Percentiles rank a stretch among this genome's conserved stretches.
These are phyloP conservation scores for Fusarium scirpi DNA, from an alignment of 2,329 filamentous ascomycete species.

Conservation along the genomic window DNA sequence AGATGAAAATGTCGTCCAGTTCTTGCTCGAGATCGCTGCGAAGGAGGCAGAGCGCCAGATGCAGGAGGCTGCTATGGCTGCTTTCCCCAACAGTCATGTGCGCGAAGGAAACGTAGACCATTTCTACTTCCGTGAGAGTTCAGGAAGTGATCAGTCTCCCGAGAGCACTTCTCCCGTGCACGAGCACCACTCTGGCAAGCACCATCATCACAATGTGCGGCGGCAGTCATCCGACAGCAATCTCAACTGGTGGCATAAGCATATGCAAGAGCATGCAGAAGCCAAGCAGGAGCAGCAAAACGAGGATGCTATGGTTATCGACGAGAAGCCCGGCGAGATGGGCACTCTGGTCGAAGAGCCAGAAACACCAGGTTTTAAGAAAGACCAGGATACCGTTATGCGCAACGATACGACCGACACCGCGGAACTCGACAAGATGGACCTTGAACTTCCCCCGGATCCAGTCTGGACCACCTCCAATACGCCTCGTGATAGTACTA, in stretches of 20 bases:
- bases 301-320: slow-evolving; percentile 46
- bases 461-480: slow-evolving; percentile 57
- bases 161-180: slow-evolving; percentile 53
- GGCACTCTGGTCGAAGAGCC: slow-evolving; percentile 39
- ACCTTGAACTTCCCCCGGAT: slow-evolving; percentile 55
- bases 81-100: slow-evolving; percentile 79
- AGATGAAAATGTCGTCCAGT: slow-evolving; percentile 80
- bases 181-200: slow-evolving; percentile 43
- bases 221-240: slow-evolving; percentile 73
- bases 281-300: slow-evolving; percentile 63
- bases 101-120: slow-evolving; percentile 78
- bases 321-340: slow-evolving; percentile 47
- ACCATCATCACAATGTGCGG: slow-evolving; percentile 49
- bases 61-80: slow-evolving; percentile 79
- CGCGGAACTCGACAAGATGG: slow-evolving; percentile 58
- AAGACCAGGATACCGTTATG: slow-evolving; percentile 47
- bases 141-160: slow-evolving; percentile 65
- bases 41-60: slow-evolving; percentile 84
- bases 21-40: slow-evolving; percentile 82
- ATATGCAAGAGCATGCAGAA: slow-evolving; percentile 83
- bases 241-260: slow-evolving; percentile 79
- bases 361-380: slow-evolving; percentile 25
- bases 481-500: slow-evolving; percentile 40
- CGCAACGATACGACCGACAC: slow-evolving; percentile 57
- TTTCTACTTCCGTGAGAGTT: slow-evolving; percentile 75